Evolutionary conservation across 805 yeast genomes (phyloP), one percentile per base, ranked within the genome.

Genomic region (Soucietia sequanensis): DNA sequence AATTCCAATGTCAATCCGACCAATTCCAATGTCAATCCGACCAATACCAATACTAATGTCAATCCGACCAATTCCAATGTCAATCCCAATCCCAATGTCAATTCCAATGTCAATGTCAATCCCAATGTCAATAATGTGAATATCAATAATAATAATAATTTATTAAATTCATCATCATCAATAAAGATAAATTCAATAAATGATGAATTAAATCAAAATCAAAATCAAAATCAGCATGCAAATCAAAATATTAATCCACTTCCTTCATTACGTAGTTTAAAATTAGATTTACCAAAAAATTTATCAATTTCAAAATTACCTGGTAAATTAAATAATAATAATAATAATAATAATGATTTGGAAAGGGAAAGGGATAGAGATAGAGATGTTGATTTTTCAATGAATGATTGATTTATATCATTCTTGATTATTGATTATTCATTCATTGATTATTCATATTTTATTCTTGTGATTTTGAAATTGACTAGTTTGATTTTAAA

Each of bases 211-310:
- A 16, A 30, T 11, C 21, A 27, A 21, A 25, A 24, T 26, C 23
- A 26, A 31, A 36, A 35, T 33, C 43, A 47, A 21, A 31, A 34
- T 12, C n/a, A n/a, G n/a, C n/a, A n/a, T n/a, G n/a, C n/a, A n/a
- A n/a, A n/a, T n/a, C n/a, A n/a, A n/a, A n/a, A n/a, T n/a, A n/a
- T n/a, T n/a, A 54, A 44, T 33, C 43, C 49, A 28, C 57, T 76
- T 30, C 81, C 81, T 1, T 68, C 80, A 14, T 54, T 76, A 31
- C 54, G 76, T 32, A 70, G 78, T 23, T 60, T 76, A 48, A 72
- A 74, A 35, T 58, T 75, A 24, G 76, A 71, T 42, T 60, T 75
- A 35, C 80, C 80, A 2, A 64, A 65, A 13, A 71, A 65, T 31
- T 48, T 68, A 43, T 46, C 62, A 5, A 51, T 55, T 42, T 57